Evolutionary conservation across 176 grass and related monocot species (phyloP), one percentile per base, ranked within the genome.

Genomic region (Oryza meridionalis): DNA sequence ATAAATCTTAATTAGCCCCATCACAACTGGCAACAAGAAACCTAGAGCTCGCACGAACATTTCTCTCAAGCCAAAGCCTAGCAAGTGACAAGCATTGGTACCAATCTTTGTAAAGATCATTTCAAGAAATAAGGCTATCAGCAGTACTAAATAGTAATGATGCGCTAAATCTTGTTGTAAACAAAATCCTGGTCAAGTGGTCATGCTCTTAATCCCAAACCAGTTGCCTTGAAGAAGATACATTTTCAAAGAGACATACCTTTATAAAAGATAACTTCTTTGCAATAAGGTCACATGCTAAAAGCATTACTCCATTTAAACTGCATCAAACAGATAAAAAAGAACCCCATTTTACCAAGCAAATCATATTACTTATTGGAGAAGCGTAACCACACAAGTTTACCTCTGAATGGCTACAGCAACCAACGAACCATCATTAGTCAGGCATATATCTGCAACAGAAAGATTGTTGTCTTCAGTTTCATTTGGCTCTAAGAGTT

Each of bases 351-450:
- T 35, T 90, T 76, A 88, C 25, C 1, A 25, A 65, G 21, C 25
- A 78, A 66, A 80, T 47, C 53, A 78, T 32, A 76, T 27, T 71
- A 79, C 45, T 75, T 90, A 59, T 67, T 77, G 51, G 24, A 79
- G 50, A 87, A 11, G 35, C 29, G 15, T 29, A 35, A 61, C 5
- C 22, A 79, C 6, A 70, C 44, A 62, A 88, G 25, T 73, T 85
- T 90, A 91, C 96, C 91, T 84, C 82, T 99, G 93, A 89, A 94
- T 79, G 59, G 96, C 80, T 90, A 94, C 75, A 69, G 90, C 89
- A 82, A 96, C 90, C 87, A 96, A 31, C 1, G 53, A 94, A 73
- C 90, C 81, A 85, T 96, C 86, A 92, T 47, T 82, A 79, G 81
- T 85, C 14, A 27, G 44, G 81, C 91, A 92, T 83, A 99, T 81